Percentiles rank a stretch among this genome's conserved stretches.
These are phyloP conservation scores for Podospora conica DNA, from an alignment of 495 filamentous ascomycete species.

Conservation along the genomic window DNA sequence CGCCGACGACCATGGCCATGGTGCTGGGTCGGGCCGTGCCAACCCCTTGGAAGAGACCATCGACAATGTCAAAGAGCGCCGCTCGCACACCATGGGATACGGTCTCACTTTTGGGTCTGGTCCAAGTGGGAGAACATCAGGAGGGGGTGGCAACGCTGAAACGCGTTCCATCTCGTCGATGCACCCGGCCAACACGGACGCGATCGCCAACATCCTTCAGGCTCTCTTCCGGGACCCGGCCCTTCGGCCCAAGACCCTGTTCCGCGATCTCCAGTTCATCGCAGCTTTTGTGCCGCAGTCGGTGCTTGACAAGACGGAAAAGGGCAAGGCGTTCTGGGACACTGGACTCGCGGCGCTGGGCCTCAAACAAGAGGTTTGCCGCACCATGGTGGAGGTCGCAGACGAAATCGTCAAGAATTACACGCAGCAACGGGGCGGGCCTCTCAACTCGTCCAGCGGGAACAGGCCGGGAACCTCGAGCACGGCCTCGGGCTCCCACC, in stretches of 20 bases:
- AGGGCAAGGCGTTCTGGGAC: slow-evolving; percentile 92
- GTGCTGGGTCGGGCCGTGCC: slow-evolving; percentile 12
- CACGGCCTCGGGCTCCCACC: slow-evolving; percentile 12
- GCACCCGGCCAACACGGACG: slow-evolving; percentile 54
- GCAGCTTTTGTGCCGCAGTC: slow-evolving; percentile 80
- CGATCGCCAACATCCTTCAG: slow-evolving; percentile 73
- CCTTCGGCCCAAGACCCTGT: slow-evolving; percentile 81
- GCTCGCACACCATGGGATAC: slow-evolving; percentile 49
- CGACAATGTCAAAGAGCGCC: slow-evolving; percentile 62
- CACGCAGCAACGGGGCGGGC: slow-evolving; percentile 36
- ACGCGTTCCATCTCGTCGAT: slow-evolving; percentile 39
- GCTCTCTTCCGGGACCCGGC: slow-evolving; percentile 69
- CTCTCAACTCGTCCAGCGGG: slow-evolving; percentile 13
- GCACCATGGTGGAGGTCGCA: slow-evolving; percentile 82
- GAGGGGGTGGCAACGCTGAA: slow-evolving; percentile 29
- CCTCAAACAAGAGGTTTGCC: slow-evolving; percentile 83
- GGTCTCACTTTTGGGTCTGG: slow-evolving; percentile 21
- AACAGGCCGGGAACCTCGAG: slow-evolving; percentile 23
- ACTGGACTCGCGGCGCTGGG: slow-evolving; percentile 80
- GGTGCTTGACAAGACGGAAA: slow-evolving; percentile 76
- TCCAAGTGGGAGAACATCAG: slow-evolving; percentile 21
- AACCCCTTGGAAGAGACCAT: slow-evolving; percentile 58
- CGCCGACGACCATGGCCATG: slow-evolving; percentile 26
- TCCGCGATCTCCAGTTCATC: slow-evolving; percentile 93
- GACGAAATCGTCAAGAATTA: slow-evolving; percentile 64